phyloP scores from a whole-genome alignment of 2,329 filamentous ascomycete genomes.

The Teratosphaeria viscida region DNA sequence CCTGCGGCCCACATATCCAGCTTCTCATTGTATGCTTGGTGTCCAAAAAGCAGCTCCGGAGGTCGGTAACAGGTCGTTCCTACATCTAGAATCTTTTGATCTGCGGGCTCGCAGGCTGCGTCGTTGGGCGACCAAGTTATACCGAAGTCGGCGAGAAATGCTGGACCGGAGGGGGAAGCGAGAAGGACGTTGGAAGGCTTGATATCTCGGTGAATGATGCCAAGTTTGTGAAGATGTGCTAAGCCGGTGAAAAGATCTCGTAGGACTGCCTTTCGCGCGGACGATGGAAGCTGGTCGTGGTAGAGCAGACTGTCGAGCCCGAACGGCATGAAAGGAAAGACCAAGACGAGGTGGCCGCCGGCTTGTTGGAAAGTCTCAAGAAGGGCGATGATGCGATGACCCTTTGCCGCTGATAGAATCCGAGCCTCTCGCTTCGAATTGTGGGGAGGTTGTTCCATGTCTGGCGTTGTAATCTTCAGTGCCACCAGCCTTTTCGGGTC shows the following conservation, averaged over 20 bases:
- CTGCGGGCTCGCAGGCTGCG: constrained; percentile 48
- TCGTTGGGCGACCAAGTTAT: constrained; percentile 67
- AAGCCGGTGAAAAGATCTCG: constrained; percentile 62
- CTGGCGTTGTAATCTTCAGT: constrained; percentile 75
- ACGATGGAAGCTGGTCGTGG: constrained; percentile 17
- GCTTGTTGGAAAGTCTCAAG: constrained; percentile 61
- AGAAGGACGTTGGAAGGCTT: constrained; percentile 73
- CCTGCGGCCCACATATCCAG: constrained; percentile 89
- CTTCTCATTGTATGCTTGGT: constrained; percentile 57
- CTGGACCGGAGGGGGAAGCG: constrained; percentile 47
- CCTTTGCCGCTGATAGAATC: constrained; percentile 53
- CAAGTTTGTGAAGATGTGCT: constrained; percentile 56
- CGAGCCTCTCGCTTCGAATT: constrained; percentile 69
- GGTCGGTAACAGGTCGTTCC: constrained; percentile 86
- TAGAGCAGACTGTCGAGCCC: constrained; percentile 60
- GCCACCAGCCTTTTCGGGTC: constrained; percentile 41
- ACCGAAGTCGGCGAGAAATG: constrained; percentile 81
- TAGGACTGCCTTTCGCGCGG: constrained; percentile 42
- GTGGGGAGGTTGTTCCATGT: constrained; percentile 66
- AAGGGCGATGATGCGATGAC: constrained; percentile 54
- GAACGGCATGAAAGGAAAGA: constrained; percentile 72
- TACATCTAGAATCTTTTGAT: constrained; percentile 77
- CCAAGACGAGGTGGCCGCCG: constrained; percentile 62
- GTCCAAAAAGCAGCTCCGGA: constrained; percentile 82
- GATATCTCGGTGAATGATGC: constrained; percentile 84